Conservation (phyloP, 257 asterid species). For the Asclepias syriaca region DNA sequence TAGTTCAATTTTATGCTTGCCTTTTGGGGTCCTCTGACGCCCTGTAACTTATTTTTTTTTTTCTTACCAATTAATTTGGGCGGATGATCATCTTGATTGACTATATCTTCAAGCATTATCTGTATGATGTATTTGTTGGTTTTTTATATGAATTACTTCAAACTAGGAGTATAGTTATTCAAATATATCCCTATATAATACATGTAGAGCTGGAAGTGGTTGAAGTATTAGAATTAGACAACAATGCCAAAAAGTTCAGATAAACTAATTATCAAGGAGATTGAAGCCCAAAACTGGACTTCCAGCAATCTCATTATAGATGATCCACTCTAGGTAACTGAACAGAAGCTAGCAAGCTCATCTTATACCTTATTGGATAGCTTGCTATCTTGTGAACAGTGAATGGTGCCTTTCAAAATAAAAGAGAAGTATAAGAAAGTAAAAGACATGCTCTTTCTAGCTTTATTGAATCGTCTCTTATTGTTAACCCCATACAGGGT, state of each 20-base stretch:
- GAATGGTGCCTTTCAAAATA: too few species aligned
- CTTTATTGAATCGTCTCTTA: too few species aligned
- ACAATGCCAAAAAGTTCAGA: background rate
- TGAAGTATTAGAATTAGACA: background rate
- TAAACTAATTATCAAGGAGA: background rate
- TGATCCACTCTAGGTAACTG: too few species aligned
- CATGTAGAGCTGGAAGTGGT: background rate
- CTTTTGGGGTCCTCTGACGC: constrained; percentile 1
- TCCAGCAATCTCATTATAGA: too few species aligned
- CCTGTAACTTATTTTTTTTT: background rate
- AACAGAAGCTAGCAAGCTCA: too few species aligned
- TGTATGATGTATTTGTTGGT: background rate
- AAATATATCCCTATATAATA: background rate
- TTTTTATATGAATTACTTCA: background rate
- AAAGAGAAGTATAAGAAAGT: too few species aligned
- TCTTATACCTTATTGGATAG: too few species aligned
- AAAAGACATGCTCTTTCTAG: too few species aligned
- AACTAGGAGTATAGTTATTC: background rate
- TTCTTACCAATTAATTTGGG: background rate
- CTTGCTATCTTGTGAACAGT: too few species aligned
- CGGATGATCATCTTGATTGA: background rate
- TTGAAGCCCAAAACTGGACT: background rate
- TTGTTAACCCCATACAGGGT: too few species aligned
- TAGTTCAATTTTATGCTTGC: constrained; percentile 10
- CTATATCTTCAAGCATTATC: background rate